phyloP scores from a whole-genome alignment of 306 rosid species.

The Lathyrus sativus region DNA sequence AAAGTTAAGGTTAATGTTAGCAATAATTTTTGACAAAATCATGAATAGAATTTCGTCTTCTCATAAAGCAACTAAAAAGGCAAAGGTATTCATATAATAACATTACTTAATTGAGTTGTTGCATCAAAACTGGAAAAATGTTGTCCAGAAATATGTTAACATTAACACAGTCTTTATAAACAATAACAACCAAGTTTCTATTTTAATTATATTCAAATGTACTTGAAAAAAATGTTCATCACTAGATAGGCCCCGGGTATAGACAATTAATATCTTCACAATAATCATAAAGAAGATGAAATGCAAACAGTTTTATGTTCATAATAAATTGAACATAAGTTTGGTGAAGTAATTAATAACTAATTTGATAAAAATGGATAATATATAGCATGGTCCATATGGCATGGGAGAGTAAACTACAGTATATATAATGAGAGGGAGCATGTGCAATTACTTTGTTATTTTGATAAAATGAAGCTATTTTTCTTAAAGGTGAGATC shows the following conservation, averaged over 20 bases:
- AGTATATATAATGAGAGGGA: background rate
- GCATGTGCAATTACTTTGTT: constrained; percentile 36
- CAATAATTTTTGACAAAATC: no score
- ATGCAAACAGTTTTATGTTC: background rate
- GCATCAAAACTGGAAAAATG: background rate
- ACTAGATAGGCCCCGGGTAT: background rate
- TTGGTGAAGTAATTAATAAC: background rate
- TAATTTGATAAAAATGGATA: background rate
- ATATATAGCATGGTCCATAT: constrained; percentile 30
- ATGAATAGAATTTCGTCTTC: no score
- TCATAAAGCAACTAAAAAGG: background rate
- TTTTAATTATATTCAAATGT: background rate
- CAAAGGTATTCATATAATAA: background rate
- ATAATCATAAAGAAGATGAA: background rate
- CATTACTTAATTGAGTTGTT: constrained; percentile 9
- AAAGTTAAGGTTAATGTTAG: no score
- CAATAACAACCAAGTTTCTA: background rate
- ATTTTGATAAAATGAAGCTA: background rate
- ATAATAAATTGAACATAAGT: background rate
- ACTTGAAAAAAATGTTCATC: background rate
- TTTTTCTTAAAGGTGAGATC: background rate
- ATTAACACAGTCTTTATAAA: constrained; percentile 5
- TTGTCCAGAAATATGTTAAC: constrained; percentile 16
- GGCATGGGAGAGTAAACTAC: background rate
- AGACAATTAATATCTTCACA: background rate